A percentile compares a stretch with the other conserved stretches of the same genome.
Evolutionary conservation across 495 filamentous ascomycete genomes (phyloP).

Genomic region (Xylaria venustula): DNA sequence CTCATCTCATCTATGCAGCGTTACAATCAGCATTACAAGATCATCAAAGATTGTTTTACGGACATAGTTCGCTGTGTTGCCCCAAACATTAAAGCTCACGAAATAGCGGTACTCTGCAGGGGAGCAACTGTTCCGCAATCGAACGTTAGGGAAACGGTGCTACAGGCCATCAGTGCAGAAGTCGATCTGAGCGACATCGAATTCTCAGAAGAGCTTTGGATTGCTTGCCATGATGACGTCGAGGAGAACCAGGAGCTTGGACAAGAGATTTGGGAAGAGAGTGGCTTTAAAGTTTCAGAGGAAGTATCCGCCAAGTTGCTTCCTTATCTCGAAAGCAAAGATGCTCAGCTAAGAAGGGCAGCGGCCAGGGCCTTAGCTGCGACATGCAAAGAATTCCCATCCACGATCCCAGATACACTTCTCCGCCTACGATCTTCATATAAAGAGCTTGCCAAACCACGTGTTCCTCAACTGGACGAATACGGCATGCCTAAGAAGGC

Average conservation of each 20-base stretch:
- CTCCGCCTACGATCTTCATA: conserved; percentile 66
- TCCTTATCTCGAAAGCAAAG: conserved; percentile 74
- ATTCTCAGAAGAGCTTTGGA: conserved; percentile 89
- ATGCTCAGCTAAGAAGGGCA: conserved; percentile 77
- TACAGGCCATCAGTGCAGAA: conserved; percentile 89
- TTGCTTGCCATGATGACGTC: conserved; percentile 85
- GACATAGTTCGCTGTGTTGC: conserved; percentile 80
- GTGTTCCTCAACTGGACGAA: conserved; percentile 77
- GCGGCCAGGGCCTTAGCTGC: conserved; percentile 81
- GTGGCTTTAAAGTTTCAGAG: conserved; percentile 67
- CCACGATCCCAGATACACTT: conserved; percentile 49
- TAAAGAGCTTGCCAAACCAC: conserved; percentile 72
- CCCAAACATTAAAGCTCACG: conserved; percentile 65
- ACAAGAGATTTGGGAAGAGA: conserved; percentile 90
- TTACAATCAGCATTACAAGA: conserved; percentile 89
- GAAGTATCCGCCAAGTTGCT: conserved; percentile 64
- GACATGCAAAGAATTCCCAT: conserved; percentile 57
- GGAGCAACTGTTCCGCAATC: conserved; percentile 76
- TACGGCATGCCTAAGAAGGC: conserved; percentile 90
- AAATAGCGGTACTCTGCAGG: conserved; percentile 68
- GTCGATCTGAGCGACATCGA: conserved; percentile 83
- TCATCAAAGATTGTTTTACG: conserved; percentile 85
- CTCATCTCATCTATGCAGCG: conserved; percentile 80
- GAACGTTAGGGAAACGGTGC: conserved; percentile 76
- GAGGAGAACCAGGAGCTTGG: conserved; percentile 85